Evolutionary conservation across 192 early-diverging fungal genomes (phyloP), one percentile per base, ranked within the genome.

Genomic region (Gamsiella multidivaricata): DNA sequence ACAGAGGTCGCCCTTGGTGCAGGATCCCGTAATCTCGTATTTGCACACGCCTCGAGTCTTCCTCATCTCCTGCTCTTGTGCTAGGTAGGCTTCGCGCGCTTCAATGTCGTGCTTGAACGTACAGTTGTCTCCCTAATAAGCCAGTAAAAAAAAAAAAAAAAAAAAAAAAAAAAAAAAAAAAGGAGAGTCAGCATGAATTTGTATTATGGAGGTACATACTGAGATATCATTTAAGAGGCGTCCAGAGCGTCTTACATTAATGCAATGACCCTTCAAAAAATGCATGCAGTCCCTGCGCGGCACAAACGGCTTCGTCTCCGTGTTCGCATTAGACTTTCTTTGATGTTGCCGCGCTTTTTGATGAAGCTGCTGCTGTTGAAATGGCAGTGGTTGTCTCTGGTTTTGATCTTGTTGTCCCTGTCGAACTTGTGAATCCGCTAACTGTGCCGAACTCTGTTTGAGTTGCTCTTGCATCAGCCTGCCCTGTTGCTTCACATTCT

Each of bases 51-150:
- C 66, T 6, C 66, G 43, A 34, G 26, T 33, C 31, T 56, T 57
- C 47, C 46, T 47, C 20, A 23, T 45, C 25, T 57, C 66, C 15
- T 39, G 54, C 34, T n/a, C 28, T 29, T 20, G 8, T 6, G 14
- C 8, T 5, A 46, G 17, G 32, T 46, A 7, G 3, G 42, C 57
- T 1, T 29, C 20, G 14, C 25, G 59, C 28, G 53, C 70, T 11
- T 49, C 62, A 12, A 41, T 23, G 36, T 75, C 71, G 34, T 75
- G 71, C 49, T 45, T 65, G 57, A 75, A 75, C 4, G 55, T 75
- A 34, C 71, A 75, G 5, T 39, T 29, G 31, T 37, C 14, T 54
- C 64, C 64, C 56, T 34, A 34, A 26, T 37, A 28, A 53, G 12
- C 17, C 8, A n/a, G n/a, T n/a, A n/a, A n/a, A n/a, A n/a, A n/a